Percentiles rank a stretch among this genome's conserved stretches.
phyloP scores from a whole-genome alignment of 805 yeast species.

The Scheffersomyces stipitis region DNA sequence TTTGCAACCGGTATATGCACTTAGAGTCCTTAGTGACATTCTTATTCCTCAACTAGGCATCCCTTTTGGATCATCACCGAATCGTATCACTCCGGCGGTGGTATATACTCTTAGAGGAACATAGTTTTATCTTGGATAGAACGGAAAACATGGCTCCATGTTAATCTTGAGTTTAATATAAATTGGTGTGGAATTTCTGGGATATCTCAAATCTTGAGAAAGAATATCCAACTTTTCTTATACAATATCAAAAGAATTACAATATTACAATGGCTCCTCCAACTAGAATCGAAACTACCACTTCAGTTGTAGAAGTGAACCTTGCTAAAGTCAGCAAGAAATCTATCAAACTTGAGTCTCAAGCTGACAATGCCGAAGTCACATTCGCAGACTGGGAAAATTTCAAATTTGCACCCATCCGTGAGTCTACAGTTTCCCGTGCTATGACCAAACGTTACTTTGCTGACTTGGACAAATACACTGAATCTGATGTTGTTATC shows the following conservation, averaged over 20 bases:
- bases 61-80: too few relatives aligned
- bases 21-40: too few relatives aligned
- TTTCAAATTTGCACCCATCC: slow-evolving; percentile 68
- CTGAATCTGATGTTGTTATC: slow-evolving; percentile 72
- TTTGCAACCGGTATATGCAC: slow-evolving; percentile 7
- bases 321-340: slow-evolving; percentile 4
- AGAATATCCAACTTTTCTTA: too few relatives aligned
- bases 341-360: slow-evolving; percentile 13
- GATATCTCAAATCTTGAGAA: too few relatives aligned
- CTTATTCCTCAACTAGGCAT: too few relatives aligned
- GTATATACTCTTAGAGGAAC: background rate
- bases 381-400: slow-evolving; percentile 61
- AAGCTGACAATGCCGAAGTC: slow-evolving; percentile 23
- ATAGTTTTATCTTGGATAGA: too few relatives aligned
- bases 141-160: too few relatives aligned
- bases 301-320: slow-evolving; percentile 10
- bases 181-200: too few relatives aligned
- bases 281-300: slow-evolving; percentile 28
- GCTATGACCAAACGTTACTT: slow-evolving; percentile 79
- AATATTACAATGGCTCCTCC: slow-evolving; percentile 43
- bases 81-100: background rate
- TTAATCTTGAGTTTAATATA: too few relatives aligned
- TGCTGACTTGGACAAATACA: slow-evolving; percentile 68
- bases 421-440: slow-evolving; percentile 76
- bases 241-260: too few relatives aligned